phyloP scores from a whole-genome alignment of 495 filamentous ascomycete species.

The Umbilicaria muhlenbergii region DNA sequence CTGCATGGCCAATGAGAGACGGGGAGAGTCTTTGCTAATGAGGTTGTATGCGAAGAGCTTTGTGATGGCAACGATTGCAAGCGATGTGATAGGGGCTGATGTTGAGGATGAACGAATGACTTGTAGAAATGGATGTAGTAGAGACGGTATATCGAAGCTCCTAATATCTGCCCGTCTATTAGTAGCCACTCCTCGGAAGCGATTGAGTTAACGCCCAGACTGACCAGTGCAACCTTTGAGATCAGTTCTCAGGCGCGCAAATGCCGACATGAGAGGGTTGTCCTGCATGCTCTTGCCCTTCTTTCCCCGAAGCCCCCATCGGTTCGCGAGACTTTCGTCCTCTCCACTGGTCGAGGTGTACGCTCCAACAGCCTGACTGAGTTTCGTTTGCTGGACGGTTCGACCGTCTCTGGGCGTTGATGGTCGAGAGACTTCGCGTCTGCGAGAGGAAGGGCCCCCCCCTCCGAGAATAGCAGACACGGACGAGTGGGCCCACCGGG shows the following conservation, averaged over 20 bases:
- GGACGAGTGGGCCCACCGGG: slow-evolving; percentile 89
- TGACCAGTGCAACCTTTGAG: slow-evolving; percentile 76
- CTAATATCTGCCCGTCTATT: slow-evolving; percentile 51
- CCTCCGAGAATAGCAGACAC: slow-evolving; percentile 92
- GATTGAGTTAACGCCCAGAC: background rate
- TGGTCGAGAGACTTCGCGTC: slow-evolving; percentile 3
- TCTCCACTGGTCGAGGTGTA: slow-evolving; percentile 16
- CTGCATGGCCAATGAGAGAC: slow-evolving; percentile 85
- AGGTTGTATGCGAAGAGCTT: slow-evolving; percentile 96
- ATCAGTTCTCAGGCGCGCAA: slow-evolving; percentile 77
- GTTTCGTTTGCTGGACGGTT: background rate
- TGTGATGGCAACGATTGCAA: slow-evolving; percentile 86
- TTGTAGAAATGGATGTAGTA: slow-evolving; percentile 92
- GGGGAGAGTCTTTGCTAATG: slow-evolving; percentile 64
- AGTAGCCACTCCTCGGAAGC: slow-evolving; percentile 4
- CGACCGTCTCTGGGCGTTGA: background rate
- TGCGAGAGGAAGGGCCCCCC: slow-evolving; percentile 25
- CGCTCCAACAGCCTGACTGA: background rate
- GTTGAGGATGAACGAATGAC: slow-evolving; percentile 95
- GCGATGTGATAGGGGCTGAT: slow-evolving; percentile 86
- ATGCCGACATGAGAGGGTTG: slow-evolving; percentile 91
- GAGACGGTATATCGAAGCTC: slow-evolving; percentile 72
- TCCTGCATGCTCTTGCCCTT: slow-evolving; percentile 98
- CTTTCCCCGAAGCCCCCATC: slow-evolving; percentile 89
- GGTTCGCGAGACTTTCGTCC: slow-evolving; percentile 40